A percentile compares a stretch with the other conserved stretches of the same genome.
Conservation (phyloP, 2,329 filamentous ascomycete genomes). For the Fusarium udum region DNA sequence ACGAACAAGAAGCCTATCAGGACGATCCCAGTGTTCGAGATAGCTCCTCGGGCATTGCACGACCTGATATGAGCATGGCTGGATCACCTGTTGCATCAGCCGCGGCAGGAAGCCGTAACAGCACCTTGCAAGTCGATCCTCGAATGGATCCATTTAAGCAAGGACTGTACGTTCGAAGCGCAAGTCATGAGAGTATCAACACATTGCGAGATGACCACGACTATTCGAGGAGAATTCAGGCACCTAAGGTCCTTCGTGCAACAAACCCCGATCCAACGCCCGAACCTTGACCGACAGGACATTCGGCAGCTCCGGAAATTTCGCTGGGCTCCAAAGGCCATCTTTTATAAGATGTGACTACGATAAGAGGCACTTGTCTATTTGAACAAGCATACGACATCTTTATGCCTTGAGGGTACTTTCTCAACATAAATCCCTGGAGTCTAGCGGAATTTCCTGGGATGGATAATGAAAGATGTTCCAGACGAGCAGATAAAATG, state of each 20-base stretch:
- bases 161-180: constrained; percentile 65
- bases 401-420: background rate
- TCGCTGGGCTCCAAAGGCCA: background rate
- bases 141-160: constrained; percentile 69
- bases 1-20: constrained; percentile 54
- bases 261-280: constrained; percentile 67
- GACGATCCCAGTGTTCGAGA: constrained; percentile 59
- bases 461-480: constrained; percentile 25
- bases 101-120: constrained; percentile 59
- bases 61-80: constrained; percentile 53
- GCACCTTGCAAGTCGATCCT: constrained; percentile 67
- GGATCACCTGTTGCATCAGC: constrained; percentile 46
- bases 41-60: constrained; percentile 60
- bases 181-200: constrained; percentile 70
- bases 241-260: constrained; percentile 67
- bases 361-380: background rate
- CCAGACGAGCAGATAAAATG: constrained; percentile 34
- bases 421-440: background rate
- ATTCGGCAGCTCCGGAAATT: background rate
- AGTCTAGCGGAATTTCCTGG: background rate
- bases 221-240: constrained; percentile 69
- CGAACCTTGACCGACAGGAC: constrained; percentile 10
- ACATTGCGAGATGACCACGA: constrained; percentile 72
- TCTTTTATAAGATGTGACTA: background rate
- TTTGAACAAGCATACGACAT: background rate